Evolutionary conservation across 306 rosid genomes (phyloP), one percentile per base, ranked within the genome.

Genomic region (Abrus pulchellus): DNA sequence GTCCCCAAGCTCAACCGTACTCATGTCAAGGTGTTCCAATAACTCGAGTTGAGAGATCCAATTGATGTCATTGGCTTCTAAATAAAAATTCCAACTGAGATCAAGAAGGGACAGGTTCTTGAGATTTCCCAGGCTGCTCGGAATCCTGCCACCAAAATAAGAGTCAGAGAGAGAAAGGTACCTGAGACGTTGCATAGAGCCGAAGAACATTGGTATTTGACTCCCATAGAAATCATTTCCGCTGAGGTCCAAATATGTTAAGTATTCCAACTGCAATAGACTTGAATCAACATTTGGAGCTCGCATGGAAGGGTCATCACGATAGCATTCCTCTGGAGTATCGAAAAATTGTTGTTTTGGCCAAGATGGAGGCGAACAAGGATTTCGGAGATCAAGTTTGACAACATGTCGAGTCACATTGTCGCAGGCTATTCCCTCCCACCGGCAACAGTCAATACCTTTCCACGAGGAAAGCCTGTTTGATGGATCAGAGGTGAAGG

Each of bases 341-440:
- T 3, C 5, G 20, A 20, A 20, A 20, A 20, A 20, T 20, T 6
- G 6, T 43, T 43, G 6, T 3, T 43, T 43, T 43, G 3, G 7
- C 47, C 47, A 43, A 43, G 7, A 6, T 43, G 47, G 7, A 1
- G 47, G 8, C 1, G 7, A 8, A 48, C 13, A 48, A 48, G 53
- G 53, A 9, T 1, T 48, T 1, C n/a, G 53, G 13, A 48, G 11
- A 48, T 48, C 53, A 48, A 48, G 53, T 48, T 48, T 48, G n/a
- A 48, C 3, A 36, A 36, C 40, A 36, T 36, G 40, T 36, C 74
- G 63, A 3, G 81, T 74, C 9, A 50, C 11, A 28, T 64, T 60
- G 63, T 74, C 62, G 5, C 87, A 84, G 0, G 8, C 40, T 5
- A 83, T 50, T 0, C 87, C 84, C 10, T 56, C 8, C 87, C 87